phyloP scores from a whole-genome alignment of 2,329 filamentous ascomycete genomes.

The Tolypocladium nubicola region DNA sequence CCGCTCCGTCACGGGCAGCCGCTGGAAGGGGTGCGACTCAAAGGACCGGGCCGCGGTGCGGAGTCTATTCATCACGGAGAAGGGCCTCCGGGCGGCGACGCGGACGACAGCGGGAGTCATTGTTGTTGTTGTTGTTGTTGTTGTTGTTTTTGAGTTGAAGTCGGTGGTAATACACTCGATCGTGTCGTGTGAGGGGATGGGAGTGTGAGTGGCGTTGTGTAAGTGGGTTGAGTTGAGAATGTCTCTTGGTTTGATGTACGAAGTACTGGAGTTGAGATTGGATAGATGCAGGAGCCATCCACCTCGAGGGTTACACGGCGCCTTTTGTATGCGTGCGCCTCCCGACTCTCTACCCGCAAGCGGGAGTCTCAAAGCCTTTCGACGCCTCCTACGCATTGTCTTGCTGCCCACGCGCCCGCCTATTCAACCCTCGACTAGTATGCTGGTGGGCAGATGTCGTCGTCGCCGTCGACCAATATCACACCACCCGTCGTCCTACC shows the following conservation, averaged over 20 bases:
- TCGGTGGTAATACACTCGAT: not conserved
- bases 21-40: conserved; percentile 25
- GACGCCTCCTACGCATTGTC: not conserved
- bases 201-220: not conserved
- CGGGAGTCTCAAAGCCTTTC: not conserved
- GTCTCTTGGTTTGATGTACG: not conserved
- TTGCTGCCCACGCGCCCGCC: not conserved
- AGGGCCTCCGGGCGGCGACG: conserved; percentile 18
- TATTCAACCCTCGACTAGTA: not conserved
- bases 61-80: conserved; percentile 22
- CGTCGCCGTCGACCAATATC: not conserved
- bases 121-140: conserved; percentile 5
- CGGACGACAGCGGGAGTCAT: conserved; percentile 19
- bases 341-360: not conserved
- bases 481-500: not conserved
- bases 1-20: conserved; percentile 16
- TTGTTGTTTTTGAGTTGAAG: not conserved
- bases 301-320: not conserved
- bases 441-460: not conserved
- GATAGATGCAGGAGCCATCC: not conserved
- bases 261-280: not conserved
- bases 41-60: conserved; percentile 20
- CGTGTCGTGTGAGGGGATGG: not conserved
- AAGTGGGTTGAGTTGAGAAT: not conserved
- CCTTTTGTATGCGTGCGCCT: not conserved